These are phyloP conservation scores for Incumbomyces lentus DNA, from an alignment of 2,329 filamentous ascomycete genomes.

Conservation along the genomic window DNA sequence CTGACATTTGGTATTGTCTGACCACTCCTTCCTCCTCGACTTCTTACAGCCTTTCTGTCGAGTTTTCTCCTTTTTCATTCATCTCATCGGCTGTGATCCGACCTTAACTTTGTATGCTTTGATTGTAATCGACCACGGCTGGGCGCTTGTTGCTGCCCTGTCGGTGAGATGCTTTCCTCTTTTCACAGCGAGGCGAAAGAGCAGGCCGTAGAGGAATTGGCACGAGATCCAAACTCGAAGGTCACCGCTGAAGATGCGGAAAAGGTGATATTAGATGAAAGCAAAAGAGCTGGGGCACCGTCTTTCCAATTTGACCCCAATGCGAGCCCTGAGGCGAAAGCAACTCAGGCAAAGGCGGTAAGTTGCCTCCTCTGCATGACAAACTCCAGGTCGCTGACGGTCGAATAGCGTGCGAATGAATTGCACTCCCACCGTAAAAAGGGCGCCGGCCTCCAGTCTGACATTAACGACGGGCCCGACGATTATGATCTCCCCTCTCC, in stretches of 20 bases:
- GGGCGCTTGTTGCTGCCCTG: background rate
- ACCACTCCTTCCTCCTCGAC: too few relatives aligned
- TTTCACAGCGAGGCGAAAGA: slow-evolving; percentile 58
- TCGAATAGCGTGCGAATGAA: slow-evolving; percentile 40
- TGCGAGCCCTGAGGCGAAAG: slow-evolving; percentile 74
- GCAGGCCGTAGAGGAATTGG: slow-evolving; percentile 68
- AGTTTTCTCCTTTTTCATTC: too few relatives aligned
- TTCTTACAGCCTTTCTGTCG: too few relatives aligned
- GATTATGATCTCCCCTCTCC: slow-evolving; percentile 70
- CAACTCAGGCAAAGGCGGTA: slow-evolving; percentile 64
- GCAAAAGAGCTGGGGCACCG: slow-evolving; percentile 63
- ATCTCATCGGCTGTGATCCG: background rate
- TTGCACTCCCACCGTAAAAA: slow-evolving; percentile 16
- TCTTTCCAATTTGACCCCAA: slow-evolving; percentile 83
- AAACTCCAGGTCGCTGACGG: slow-evolving; percentile 29
- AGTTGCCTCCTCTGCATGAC: background rate
- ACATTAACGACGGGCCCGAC: slow-evolving; percentile 46
- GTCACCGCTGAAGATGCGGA: slow-evolving; percentile 63
- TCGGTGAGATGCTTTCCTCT: slow-evolving; percentile 6
- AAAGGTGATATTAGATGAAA: slow-evolving; percentile 63
- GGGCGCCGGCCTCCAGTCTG: slow-evolving; percentile 54
- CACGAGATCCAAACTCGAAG: slow-evolving; percentile 57
- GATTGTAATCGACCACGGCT: background rate
- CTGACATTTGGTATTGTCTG: too few relatives aligned
- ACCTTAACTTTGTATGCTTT: background rate